Percentiles rank a stretch among this genome's conserved stretches.
phyloP scores from a whole-genome alignment of 306 rosid species.

The Cicer chorassanicum region DNA sequence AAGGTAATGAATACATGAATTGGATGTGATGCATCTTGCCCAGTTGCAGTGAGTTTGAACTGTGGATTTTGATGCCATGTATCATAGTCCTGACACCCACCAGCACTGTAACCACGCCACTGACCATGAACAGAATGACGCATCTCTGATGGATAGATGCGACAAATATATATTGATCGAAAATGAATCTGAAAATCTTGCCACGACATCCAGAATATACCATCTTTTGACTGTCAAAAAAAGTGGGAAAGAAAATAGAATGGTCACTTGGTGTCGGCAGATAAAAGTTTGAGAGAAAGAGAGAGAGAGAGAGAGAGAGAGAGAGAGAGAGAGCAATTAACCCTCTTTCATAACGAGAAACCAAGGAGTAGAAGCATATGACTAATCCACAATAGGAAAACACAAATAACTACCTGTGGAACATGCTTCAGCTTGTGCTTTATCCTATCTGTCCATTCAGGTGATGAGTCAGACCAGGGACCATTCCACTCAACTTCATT shows the following conservation, averaged over 20 bases:
- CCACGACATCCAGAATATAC: constrained; percentile 99
- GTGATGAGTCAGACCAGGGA: constrained; percentile 95
- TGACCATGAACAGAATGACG: constrained; percentile 94
- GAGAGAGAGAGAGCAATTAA: constrained; percentile 7
- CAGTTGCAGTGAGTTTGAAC: constrained; percentile 89
- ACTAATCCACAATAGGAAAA: constrained; percentile 1
- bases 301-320: neutral
- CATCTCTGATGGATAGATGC: constrained; percentile 95
- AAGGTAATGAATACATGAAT: constrained; percentile 94
- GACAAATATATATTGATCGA: constrained; percentile 95
- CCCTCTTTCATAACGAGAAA: constrained; percentile 26
- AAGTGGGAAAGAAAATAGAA: constrained; percentile 12
- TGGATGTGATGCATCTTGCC: constrained; percentile 90
- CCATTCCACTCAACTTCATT: constrained; percentile 99
- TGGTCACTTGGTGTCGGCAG: constrained; percentile 24
- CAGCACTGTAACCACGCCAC: constrained; percentile 98
- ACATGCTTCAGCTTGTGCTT: constrained; percentile 94
- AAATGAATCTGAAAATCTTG: constrained; percentile 99
- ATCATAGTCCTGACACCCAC: constrained; percentile 99
- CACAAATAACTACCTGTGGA: constrained; percentile 67
- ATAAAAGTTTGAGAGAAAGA: neutral
- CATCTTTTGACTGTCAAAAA: constrained; percentile 81
- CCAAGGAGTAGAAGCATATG: constrained; percentile 16
- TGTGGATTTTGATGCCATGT: constrained; percentile 99
- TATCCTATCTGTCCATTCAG: constrained; percentile 97